Evolutionary conservation across 2,329 filamentous ascomycete species (phyloP).

Genomic region (Verticillium longisporum): DNA sequence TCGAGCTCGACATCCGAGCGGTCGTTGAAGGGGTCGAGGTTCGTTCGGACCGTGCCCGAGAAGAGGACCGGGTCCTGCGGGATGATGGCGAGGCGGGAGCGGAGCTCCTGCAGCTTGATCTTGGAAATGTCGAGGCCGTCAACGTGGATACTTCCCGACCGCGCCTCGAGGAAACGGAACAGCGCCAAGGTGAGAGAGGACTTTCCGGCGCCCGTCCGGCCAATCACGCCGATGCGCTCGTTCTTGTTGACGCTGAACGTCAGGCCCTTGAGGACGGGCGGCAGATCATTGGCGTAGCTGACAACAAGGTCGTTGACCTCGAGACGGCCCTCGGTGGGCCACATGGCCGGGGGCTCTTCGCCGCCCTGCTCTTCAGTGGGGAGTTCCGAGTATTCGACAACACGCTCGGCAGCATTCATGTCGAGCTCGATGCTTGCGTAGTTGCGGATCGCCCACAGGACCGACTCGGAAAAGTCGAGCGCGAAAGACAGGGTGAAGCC

Average conservation of each 20-base stretch:
- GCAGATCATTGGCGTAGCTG: constrained; percentile 63
- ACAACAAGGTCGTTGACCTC: constrained; percentile 69
- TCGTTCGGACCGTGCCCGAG: constrained; percentile 68
- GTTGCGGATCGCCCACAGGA: constrained; percentile 60
- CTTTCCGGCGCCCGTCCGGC: constrained; percentile 73
- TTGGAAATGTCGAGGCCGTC: constrained; percentile 71
- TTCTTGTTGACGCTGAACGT: constrained; percentile 60
- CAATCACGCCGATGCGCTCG: constrained; percentile 69
- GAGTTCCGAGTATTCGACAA: constrained; percentile 68
- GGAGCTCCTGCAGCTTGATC: constrained; percentile 61
- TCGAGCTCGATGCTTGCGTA: constrained; percentile 68
- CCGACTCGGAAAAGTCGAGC: constrained; percentile 57
- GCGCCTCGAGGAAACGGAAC: constrained; percentile 69
- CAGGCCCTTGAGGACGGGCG: constrained; percentile 63
- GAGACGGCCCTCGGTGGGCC: constrained; percentile 68
- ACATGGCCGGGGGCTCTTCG: constrained; percentile 56
- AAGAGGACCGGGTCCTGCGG: constrained; percentile 77
- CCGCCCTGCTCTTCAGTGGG: constrained; percentile 60
- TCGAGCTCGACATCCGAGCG: constrained; percentile 62
- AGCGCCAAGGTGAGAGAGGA: constrained; percentile 68
- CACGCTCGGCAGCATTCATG: constrained; percentile 72
- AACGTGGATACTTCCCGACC: constrained; percentile 59
- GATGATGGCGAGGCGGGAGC: constrained; percentile 72
- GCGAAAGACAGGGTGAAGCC: constrained; percentile 72
- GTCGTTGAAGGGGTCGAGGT: constrained; percentile 70